Percentiles rank a stretch among this genome's conserved stretches.
These are phyloP conservation scores for Sporobolomyces phaffii DNA, from an alignment of 768 basidiomycete genomes.

Conservation along the genomic window DNA sequence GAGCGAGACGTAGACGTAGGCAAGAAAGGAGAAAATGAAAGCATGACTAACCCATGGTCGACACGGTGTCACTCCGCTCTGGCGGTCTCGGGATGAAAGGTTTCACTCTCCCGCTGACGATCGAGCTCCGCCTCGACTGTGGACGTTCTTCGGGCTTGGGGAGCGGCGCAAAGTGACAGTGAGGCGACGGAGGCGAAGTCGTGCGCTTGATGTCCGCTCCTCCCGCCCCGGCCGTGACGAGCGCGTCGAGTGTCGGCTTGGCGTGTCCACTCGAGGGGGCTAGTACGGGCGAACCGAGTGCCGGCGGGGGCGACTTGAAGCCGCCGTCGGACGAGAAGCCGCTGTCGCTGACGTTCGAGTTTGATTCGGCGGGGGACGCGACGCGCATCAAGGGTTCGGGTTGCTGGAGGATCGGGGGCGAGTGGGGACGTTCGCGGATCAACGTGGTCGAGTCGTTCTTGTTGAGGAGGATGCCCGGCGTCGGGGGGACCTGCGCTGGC, in stretches of 20 bases:
- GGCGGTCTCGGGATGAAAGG: conserved; percentile 11
- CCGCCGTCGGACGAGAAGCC: conserved; percentile 14
- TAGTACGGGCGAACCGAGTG: neutral
- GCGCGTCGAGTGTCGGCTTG: conserved; percentile 14
- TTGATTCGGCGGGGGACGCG: neutral
- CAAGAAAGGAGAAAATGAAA: neutral
- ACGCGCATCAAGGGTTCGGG: neutral
- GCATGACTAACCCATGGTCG: neutral
- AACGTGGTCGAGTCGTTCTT: conserved; percentile 12
- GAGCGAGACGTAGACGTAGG: neutral
- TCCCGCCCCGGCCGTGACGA: conserved; percentile 1
- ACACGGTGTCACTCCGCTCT: conserved; percentile 14
- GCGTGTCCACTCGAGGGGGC: neutral
- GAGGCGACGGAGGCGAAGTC: conserved; percentile 24
- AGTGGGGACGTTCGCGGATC: conserved; percentile 4
- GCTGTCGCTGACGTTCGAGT: too few species aligned
- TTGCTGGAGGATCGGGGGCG: neutral
- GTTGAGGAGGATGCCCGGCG: conserved; percentile 27
- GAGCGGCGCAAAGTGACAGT: conserved; percentile 38
- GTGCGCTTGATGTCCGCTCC: neutral
- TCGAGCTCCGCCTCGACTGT: conserved; percentile 24
- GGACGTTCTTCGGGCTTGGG: conserved; percentile 32
- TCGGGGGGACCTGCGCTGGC: too few species aligned
- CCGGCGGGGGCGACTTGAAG: conserved; percentile 3
- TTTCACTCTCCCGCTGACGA: conserved; percentile 23